phyloP scores from a whole-genome alignment of 805 yeast genomes.

The Dipodascopsis uninucleata region DNA sequence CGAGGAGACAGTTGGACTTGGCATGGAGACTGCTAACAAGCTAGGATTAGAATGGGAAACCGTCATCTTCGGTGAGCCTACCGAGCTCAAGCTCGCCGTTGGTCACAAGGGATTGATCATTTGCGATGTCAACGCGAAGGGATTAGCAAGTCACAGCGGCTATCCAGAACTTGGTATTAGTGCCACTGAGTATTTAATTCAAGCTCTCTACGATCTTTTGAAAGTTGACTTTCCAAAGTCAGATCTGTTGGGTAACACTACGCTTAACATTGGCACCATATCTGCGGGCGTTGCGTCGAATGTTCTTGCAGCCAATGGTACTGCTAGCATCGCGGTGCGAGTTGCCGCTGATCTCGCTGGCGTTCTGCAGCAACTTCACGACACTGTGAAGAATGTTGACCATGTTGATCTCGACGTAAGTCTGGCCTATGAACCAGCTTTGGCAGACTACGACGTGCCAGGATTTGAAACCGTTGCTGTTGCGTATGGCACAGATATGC shows the following conservation, averaged over 20 bases:
- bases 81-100: constrained; percentile 61
- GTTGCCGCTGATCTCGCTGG: constrained; percentile 47
- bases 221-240: constrained; percentile 47
- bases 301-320: constrained; percentile 59
- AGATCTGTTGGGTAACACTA: constrained; percentile 55
- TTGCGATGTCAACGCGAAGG: constrained; percentile 17
- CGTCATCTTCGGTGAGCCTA: constrained; percentile 73
- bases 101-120: constrained; percentile 51
- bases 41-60: constrained; percentile 50
- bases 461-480: constrained; percentile 55
- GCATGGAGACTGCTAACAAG: constrained; percentile 50
- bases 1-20: constrained; percentile 64
- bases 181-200: constrained; percentile 55
- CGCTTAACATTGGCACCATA: constrained; percentile 57
- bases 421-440: constrained; percentile 35
- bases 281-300: constrained; percentile 64
- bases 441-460: constrained; percentile 58
- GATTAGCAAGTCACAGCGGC: constrained; percentile 51
- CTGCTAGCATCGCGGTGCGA: constrained; percentile 50
- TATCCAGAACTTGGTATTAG: constrained; percentile 66
- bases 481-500: constrained; percentile 55
- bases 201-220: constrained; percentile 47
- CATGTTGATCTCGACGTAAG: constrained; percentile 28
- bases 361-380: constrained; percentile 40
- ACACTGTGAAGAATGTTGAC: constrained; percentile 35